Evolutionary conservation across 2,329 filamentous ascomycete genomes (phyloP).

Genomic region (Colletotrichum agaves): DNA sequence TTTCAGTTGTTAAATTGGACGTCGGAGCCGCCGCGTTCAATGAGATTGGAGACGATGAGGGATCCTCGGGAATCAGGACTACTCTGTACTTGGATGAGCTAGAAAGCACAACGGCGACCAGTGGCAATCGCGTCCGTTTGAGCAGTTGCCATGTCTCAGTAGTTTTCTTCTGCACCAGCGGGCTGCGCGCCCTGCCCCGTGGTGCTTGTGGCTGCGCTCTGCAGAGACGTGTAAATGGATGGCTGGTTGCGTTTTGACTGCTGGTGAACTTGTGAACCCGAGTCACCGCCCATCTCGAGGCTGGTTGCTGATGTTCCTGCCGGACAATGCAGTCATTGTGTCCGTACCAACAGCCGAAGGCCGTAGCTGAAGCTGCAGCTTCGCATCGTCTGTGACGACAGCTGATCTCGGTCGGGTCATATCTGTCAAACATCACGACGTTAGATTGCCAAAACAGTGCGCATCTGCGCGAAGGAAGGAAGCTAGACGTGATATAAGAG

Average conservation of each 20-base stretch:
- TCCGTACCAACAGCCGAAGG: not conserved
- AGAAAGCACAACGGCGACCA: constrained; percentile 11
- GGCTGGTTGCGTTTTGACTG: constrained; percentile 13
- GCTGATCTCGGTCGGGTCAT: not conserved
- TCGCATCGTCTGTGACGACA: not conserved
- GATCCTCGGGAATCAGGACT: not conserved
- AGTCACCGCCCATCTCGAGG: not conserved
- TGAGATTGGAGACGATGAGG: constrained; percentile 1
- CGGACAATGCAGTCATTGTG: not conserved
- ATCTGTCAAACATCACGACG: not conserved
- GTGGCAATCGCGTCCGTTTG: constrained; percentile 2
- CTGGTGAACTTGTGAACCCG: not conserved
- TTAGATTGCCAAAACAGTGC: constrained; percentile 1
- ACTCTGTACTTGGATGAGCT: not conserved
- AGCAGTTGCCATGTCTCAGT: constrained; percentile 15
- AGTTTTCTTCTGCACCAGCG: constrained; percentile 15
- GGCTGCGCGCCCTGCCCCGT: constrained; percentile 2
- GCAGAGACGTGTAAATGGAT: constrained; percentile 5
- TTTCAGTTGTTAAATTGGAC: constrained; percentile 14
- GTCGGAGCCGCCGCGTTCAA: constrained; percentile 16
- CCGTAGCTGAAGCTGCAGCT: not conserved
- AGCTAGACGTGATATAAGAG: not conserved
- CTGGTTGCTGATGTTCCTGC: not conserved
- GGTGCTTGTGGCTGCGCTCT: constrained; percentile 5
- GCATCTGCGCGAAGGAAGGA: not conserved